Evolutionary conservation across 176 grass and related monocot genomes (phyloP), one percentile per base, ranked within the genome.

Genomic region (Rhipidocladum racemiflorum): DNA sequence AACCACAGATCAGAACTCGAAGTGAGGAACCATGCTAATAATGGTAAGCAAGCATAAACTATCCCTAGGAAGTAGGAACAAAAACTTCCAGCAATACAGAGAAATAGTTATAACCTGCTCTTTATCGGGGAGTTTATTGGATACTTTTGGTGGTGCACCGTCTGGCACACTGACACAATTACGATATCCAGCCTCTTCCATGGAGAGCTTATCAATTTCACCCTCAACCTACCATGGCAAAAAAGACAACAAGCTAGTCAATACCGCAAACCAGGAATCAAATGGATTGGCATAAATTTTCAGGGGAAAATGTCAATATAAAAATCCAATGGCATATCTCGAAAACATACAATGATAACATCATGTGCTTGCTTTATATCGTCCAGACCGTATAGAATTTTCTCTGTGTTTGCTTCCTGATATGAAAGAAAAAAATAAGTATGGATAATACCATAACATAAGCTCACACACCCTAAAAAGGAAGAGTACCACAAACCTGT

Each of bases 121-220:
- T 85, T 85, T 79, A 25, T 67, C 69, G 62, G 85, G 89, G 65
- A 91, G 23, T 32, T 90, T 87, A 23, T 85, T 77, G 28, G 89
- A 93, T 75, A 90, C 54, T 68, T 30, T 23, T 25, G 87, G 14
- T 25, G 91, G 91, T 71, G 91, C 91, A 72, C 91, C 91, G 88
- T 93, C 89, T 73, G 97, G 93, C 28, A 99, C 89, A 74, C 93
- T 99, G 70, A 99, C 86, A 85, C 93, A 99, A 78, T 96, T 99
- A 57, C 29, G 78, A 74, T 83, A 99, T 36, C 97, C 97, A 78
- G 87, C 93, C 82, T 99, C 93, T 75, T 99, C 97, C 91, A 99
- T 91, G 17, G 93, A 99, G 60, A 99, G 91, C 81, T 99, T 99
- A 90, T 99, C 91, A 65, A 99, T 96, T 91, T 99, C 97, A 78